Percentiles rank a stretch among this genome's conserved stretches.
phyloP scores from a whole-genome alignment of 2,329 filamentous ascomycete genomes.

The Trichophyton verrucosum region DNA sequence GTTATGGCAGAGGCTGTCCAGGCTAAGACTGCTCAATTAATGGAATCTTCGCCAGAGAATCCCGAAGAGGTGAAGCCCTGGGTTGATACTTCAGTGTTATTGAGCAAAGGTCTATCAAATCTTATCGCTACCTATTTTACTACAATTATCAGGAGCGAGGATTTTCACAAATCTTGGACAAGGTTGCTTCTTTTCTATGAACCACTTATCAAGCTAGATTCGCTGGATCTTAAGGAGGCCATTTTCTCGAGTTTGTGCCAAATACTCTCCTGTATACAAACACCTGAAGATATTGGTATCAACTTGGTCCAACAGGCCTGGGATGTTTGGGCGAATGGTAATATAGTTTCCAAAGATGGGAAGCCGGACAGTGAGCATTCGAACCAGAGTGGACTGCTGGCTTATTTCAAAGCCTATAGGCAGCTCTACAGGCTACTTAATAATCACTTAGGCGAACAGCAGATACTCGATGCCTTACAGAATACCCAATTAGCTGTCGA shows the following conservation, averaged over 20 bases:
- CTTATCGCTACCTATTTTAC: constrained; percentile 67
- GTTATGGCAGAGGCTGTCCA: constrained; percentile 62
- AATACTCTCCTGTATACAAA: constrained; percentile 41
- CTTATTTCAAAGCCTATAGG: constrained; percentile 65
- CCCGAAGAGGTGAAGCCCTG: constrained; percentile 39
- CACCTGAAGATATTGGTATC: constrained; percentile 31
- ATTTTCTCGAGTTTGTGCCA: constrained; percentile 55
- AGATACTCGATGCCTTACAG: constrained; percentile 54
- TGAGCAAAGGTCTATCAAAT: constrained; percentile 59
- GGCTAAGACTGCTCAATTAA: constrained; percentile 28
- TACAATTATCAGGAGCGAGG: constrained; percentile 51
- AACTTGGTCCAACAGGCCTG: constrained; percentile 50
- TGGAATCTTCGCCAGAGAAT: constrained; percentile 12
- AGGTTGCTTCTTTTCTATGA: constrained; percentile 59
- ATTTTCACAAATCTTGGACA: constrained; percentile 63
- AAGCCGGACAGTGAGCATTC: constrained; percentile 38
- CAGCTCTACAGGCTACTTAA: constrained; percentile 69
- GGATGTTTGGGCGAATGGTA: constrained; percentile 55
- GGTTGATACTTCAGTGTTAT: constrained; percentile 62
- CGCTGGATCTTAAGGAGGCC: constrained; percentile 60
- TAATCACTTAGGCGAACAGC: constrained; percentile 47
- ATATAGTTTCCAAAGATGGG: constrained; percentile 41
- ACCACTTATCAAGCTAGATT: constrained; percentile 47
- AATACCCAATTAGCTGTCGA: constrained; percentile 61
- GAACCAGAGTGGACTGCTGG: constrained; percentile 71